Base-by-base conservation (phyloP, 805 yeast genomes). In the Priceomyces castillae region DNA sequence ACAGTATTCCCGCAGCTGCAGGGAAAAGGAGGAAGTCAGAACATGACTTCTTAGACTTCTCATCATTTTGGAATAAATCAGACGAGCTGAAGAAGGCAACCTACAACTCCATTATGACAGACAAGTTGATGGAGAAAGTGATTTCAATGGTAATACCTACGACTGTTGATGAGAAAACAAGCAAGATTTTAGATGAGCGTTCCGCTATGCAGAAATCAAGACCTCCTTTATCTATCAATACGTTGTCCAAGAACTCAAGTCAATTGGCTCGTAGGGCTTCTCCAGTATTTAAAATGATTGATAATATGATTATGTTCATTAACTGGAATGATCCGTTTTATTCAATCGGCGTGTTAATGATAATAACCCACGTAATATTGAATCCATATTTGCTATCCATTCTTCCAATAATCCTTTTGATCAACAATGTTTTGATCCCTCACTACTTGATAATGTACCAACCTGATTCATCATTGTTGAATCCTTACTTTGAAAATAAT, bases 101-200 rank as follows among this genome's bases (percentile, higher is more conserved):
- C 14, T 19, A 37, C 17, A 42, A 42, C 25, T 34, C 48, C 28
- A 34, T 50, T 14, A 43, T 85, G 56, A 73, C 86, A 0, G 95
- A 88, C 51, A 82, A 82, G 43, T 62, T 88, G 42, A 76, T 88
- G 50, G 96, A 89, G 54, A 77, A 81, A 54, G 67, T 87, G 39
- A 64, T 88, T 6, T 69, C 81, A 17, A 79, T 86, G 82, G 84
- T 90, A 1, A 67, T 87, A 19, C 94, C 95, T 0, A 74, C 86
- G 37, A 53, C 54, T 30, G 51, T 48, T 12, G 75, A 76, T 15
- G 62, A 72, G 16, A 72, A 72, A 17, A 72, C 71, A 15, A 66
- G 62, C 14, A 56, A 59, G 28, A 52, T 71, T 3, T 61, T 83
- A 17, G 70, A 76, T 37, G 73, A 71, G 12, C 64, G 96, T 41